Evolutionary conservation across 352 stramenopile species (phyloP).

Genomic region (Globisporangium sylvaticum): DNA sequence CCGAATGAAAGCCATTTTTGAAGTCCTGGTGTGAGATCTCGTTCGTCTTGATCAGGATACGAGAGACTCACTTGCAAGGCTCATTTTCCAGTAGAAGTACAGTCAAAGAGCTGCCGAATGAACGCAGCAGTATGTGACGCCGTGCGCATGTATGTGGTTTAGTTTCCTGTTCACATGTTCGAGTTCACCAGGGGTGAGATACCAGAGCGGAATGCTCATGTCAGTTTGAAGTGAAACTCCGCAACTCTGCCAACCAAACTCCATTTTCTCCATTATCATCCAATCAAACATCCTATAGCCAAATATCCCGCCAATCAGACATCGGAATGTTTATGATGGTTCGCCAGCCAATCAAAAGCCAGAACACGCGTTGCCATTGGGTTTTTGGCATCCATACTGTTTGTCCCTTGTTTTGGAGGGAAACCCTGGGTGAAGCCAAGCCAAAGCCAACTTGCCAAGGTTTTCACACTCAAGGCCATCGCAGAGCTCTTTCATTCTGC

Average conservation of each 20-base stretch:
- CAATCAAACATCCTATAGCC: neutral
- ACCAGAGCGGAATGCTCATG: no score
- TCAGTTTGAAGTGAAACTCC: no score
- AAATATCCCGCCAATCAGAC: neutral
- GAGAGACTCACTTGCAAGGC: no score
- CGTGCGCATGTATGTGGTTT: no score
- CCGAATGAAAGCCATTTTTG: no score
- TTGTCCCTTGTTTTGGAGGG: neutral
- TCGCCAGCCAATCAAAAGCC: neutral
- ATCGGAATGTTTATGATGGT: neutral
- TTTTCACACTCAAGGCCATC: neutral
- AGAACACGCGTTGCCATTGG: neutral
- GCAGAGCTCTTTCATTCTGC: constrained; percentile 1
- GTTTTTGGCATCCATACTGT: neutral
- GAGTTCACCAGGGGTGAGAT: no score
- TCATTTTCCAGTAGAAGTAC: no score
- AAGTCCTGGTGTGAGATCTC: no score
- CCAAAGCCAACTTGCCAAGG: neutral
- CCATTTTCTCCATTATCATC: neutral
- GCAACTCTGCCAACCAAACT: neutral
- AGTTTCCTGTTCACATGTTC: no score
- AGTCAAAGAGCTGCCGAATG: no score
- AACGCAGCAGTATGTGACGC: no score
- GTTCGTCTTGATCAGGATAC: no score
- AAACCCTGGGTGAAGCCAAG: neutral